These are phyloP conservation scores for Syzygium jambos DNA, from an alignment of 345 rosid genomes.

Conservation along the genomic window DNA sequence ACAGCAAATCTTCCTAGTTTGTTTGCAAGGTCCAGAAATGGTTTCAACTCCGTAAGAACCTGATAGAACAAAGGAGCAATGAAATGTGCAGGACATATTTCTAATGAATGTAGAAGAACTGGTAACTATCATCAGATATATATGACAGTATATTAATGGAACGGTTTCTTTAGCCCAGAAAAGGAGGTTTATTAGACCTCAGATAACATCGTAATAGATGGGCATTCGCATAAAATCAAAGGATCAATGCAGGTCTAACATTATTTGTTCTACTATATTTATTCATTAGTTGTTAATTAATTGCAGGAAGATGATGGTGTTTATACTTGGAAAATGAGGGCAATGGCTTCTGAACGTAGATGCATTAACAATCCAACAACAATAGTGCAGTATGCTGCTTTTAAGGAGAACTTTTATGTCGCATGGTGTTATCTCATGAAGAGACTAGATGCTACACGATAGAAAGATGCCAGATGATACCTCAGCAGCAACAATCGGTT, in stretches of 20 bases:
- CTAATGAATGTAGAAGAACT: background rate
- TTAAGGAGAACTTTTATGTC: no score
- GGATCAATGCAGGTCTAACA: background rate
- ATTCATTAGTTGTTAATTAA: no score
- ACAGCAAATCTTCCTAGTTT: conserved; percentile 75
- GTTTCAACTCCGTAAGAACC: conserved; percentile 77
- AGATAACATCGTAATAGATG: background rate
- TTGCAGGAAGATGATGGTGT: no score
- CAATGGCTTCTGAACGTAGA: no score
- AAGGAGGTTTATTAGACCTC: background rate
- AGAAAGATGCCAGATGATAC: conserved; percentile 10
- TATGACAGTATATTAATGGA: background rate
- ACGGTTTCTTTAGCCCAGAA: background rate
- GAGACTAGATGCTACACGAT: background rate
- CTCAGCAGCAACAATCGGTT: conserved; percentile 92
- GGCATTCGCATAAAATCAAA: background rate
- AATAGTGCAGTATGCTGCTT: no score
- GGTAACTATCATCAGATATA: background rate
- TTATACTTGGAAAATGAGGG: no score
- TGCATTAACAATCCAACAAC: no score
- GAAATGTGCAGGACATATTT: background rate
- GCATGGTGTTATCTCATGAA: background rate
- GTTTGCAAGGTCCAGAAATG: conserved; percentile 63
- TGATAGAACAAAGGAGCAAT: conserved; percentile 8
- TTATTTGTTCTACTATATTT: background rate